Evolutionary conservation across 495 filamentous ascomycete genomes (phyloP).

Genomic region (Penicillium canariense): DNA sequence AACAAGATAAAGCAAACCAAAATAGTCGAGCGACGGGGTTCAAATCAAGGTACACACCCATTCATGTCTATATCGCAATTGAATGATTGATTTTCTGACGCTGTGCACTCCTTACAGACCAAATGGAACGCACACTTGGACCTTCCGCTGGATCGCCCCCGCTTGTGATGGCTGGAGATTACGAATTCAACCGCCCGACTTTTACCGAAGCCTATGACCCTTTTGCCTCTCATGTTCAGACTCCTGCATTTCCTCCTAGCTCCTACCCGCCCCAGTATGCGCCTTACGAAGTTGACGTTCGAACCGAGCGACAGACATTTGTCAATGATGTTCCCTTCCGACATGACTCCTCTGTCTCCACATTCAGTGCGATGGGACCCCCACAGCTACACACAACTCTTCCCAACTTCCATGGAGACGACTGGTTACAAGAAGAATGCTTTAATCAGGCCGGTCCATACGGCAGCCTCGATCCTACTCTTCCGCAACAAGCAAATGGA

Average conservation of each 20-base stretch:
- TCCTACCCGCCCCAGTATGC: slow-evolving; percentile 44
- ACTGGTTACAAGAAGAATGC: slow-evolving; percentile 75
- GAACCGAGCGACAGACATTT: slow-evolving; percentile 91
- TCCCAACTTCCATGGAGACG: slow-evolving; percentile 65
- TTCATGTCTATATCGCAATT: too few relatives aligned
- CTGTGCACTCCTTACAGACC: too few relatives aligned
- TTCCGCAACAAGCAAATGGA: too few relatives aligned
- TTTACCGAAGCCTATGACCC: slow-evolving; percentile 56
- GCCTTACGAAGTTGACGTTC: slow-evolving; percentile 93
- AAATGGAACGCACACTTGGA: not conserved
- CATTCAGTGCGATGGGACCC: slow-evolving; percentile 81
- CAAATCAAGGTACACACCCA: slow-evolving; percentile 34
- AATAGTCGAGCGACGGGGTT: slow-evolving; percentile 73
- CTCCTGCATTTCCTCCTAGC: slow-evolving; percentile 32
- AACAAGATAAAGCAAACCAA: slow-evolving; percentile 96
- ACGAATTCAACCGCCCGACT: slow-evolving; percentile 67
- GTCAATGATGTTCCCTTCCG: slow-evolving; percentile 85
- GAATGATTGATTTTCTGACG: too few relatives aligned
- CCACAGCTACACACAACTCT: slow-evolving; percentile 66
- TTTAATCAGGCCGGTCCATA: slow-evolving; percentile 37
- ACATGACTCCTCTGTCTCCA: slow-evolving; percentile 78
- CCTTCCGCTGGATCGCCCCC: slow-evolving; percentile 56
- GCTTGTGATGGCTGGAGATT: too few relatives aligned
- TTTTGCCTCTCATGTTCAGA: slow-evolving; percentile 54
- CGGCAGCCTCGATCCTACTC: slow-evolving; percentile 40